phyloP scores from a whole-genome alignment of 306 rosid genomes.

The Begonia fuchsioides region DNA sequence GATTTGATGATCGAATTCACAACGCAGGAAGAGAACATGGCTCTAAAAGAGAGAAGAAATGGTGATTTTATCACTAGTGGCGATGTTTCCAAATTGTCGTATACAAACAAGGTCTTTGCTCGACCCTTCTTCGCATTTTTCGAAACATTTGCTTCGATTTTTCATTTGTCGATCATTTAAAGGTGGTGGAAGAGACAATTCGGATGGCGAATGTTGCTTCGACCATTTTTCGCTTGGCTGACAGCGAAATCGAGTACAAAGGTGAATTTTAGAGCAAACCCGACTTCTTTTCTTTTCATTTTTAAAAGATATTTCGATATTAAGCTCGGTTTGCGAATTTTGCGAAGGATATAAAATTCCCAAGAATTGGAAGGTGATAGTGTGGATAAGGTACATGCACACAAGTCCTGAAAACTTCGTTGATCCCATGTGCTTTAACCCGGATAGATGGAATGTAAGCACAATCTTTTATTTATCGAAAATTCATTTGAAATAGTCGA shows the following conservation, averaged over 20 bases:
- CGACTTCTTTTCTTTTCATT: no score
- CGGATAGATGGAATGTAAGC: slow-evolving; percentile 19
- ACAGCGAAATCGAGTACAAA: slow-evolving; percentile 19
- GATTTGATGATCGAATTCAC: no score
- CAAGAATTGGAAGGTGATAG: slow-evolving; percentile 10
- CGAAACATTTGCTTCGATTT: no score
- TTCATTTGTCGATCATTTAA: no score
- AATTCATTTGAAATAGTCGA: no score
- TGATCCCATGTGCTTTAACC: slow-evolving; percentile 18
- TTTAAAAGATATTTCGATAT: no score
- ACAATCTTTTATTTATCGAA: no score
- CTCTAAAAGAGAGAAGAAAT: neutral
- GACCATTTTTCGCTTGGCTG: slow-evolving; percentile 4
- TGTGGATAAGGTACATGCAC: slow-evolving; percentile 12
- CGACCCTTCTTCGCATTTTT: neutral
- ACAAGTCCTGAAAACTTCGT: slow-evolving; percentile 12
- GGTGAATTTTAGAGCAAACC: slow-evolving; percentile 6
- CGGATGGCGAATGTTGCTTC: slow-evolving; percentile 25
- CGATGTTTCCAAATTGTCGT: slow-evolving; percentile 19
- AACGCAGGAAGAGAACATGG: slow-evolving; percentile 28
- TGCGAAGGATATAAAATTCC: slow-evolving; percentile 20
- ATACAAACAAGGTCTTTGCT: slow-evolving; percentile 19
- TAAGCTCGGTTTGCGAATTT: no score
- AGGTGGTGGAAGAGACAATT: slow-evolving; percentile 28
- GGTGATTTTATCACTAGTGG: slow-evolving; percentile 22